Evolutionary conservation across 768 basidiomycete species (phyloP), one percentile per base, ranked within the genome.

Genomic region (Chalciporus sphaerocephalus): DNA sequence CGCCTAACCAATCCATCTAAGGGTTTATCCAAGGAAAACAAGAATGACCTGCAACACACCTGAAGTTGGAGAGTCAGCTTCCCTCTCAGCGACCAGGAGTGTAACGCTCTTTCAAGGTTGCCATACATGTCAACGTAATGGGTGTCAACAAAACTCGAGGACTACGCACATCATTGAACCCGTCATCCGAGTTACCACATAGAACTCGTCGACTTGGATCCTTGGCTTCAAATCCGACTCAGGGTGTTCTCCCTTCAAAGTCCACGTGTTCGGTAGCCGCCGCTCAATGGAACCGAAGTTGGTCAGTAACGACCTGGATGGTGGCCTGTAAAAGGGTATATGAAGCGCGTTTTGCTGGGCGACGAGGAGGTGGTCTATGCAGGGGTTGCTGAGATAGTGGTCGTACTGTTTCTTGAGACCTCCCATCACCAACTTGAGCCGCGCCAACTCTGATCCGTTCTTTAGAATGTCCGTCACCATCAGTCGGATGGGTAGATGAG

Each of bases 301-400:
- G 25, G 37, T 48, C 36, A 42, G 22, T 36, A 48, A 28, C 1
- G 41, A 38, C 6, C 28, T 35, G 17, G 20, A 38, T 3, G 36
- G 18, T 12, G 21, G 36, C 36, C 36, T 9, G 3, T 35, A 40
- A 4, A 15, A 4, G n/a, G 22, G 20, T 13, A 22, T 8, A 13
- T 21, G 16, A 3, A 36, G 37, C 8, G 28, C 2, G 13, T 30
- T n/a, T 12, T 22, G 11, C 20, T 44, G 48, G 15, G 48, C 48
- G 8, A 27, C 48, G 15, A 49, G 42, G n/a, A 49, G 17, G 23
- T 49, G 48, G 3, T 35, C 4, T 9, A 49, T 27, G 17, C 48
- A 49, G 17, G 42, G 48, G 30, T 49, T 44, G 10, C 6, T 12
- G 23, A 24, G 24, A 22, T 44, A 49, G 6, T 41, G 37, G 8